Conservation (phyloP, 208 protist species). For the Lotmaria passim region DNA sequence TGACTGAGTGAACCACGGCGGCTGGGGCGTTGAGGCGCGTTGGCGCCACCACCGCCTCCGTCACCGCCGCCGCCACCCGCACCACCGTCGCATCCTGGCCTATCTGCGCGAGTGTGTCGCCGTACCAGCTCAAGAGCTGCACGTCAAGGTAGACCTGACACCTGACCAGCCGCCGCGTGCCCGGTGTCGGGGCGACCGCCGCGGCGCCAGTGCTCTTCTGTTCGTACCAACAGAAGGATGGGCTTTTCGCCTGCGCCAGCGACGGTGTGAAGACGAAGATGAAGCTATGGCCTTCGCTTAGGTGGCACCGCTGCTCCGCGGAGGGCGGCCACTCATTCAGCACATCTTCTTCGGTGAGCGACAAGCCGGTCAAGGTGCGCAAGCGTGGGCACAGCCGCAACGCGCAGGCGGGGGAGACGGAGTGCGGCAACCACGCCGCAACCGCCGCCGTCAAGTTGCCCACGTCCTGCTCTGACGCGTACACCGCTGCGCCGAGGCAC, state of each 20-base stretch:
- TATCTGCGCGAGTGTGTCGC: neutral
- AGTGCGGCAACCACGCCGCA: slow-evolving; percentile 16
- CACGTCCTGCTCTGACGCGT: slow-evolving; percentile 6
- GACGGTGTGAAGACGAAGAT: slow-evolving; percentile 20
- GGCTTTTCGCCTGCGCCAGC: slow-evolving; percentile 1
- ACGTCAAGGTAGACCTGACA: slow-evolving; percentile 31
- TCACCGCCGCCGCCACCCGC: slow-evolving; percentile 23
- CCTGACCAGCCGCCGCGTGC: slow-evolving; percentile 8
- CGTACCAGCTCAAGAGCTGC: slow-evolving; percentile 17
- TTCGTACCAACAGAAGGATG: slow-evolving; percentile 24
- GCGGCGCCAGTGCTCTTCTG: neutral
- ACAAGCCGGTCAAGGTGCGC: neutral
- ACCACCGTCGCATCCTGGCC: neutral
- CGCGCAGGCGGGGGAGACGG: slow-evolving; percentile 24
- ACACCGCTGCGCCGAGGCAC: slow-evolving; percentile 29
- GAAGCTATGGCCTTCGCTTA: slow-evolving; percentile 13
- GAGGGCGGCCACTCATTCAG: slow-evolving; percentile 13
- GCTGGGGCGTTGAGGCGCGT: slow-evolving; percentile 1
- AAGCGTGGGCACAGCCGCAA: slow-evolving; percentile 15
- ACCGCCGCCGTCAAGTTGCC: slow-evolving; percentile 12
- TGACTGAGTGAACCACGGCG: too few relatives aligned
- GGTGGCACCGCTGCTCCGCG: slow-evolving; percentile 7
- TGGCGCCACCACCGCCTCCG: slow-evolving; percentile 8
- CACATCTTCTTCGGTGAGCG: slow-evolving; percentile 3
- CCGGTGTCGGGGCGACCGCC: neutral